These are phyloP conservation scores for Pseudomassariella vexata DNA, from an alignment of 2,329 filamentous ascomycete genomes.

Conservation along the genomic window DNA sequence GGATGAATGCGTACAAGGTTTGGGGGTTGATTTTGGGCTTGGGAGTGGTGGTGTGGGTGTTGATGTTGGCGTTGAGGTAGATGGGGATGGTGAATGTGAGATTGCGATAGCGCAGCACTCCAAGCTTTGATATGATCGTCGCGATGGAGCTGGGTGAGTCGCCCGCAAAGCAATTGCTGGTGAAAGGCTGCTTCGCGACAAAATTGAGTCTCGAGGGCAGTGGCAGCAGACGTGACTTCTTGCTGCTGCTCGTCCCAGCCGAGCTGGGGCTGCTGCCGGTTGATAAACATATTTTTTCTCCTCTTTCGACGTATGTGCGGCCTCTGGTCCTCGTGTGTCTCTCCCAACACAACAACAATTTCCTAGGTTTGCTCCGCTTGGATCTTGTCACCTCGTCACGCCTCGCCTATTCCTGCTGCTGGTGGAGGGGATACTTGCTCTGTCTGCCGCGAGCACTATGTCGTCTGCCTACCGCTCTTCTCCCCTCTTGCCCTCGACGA, in stretches of 20 bases:
- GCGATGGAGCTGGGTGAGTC: neutral
- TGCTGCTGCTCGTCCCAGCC: neutral
- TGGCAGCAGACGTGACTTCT: neutral
- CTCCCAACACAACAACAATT: neutral
- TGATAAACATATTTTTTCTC: conserved; percentile 4
- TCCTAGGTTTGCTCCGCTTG: neutral
- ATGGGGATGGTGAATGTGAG: too few relatives aligned
- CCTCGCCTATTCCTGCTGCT: neutral
- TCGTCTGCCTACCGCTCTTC: too few relatives aligned
- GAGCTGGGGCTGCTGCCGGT: neutral
- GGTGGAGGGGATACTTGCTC: neutral
- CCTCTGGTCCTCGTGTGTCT: too few relatives aligned
- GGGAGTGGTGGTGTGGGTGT: neutral
- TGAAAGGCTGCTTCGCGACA: neutral
- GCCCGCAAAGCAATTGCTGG: neutral
- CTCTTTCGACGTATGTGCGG: too few relatives aligned
- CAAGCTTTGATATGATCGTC: neutral
- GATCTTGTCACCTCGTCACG: neutral
- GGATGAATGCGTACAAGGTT: neutral
- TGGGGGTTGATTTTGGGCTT: neutral
- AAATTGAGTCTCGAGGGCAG: neutral
- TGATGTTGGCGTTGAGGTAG: neutral
- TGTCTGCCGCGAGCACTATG: too few relatives aligned
- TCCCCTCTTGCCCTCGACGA: too few relatives aligned
- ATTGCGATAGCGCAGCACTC: neutral